These are phyloP conservation scores for Collybiopsis confluens DNA, from an alignment of 768 basidiomycete genomes.

Conservation along the genomic window DNA sequence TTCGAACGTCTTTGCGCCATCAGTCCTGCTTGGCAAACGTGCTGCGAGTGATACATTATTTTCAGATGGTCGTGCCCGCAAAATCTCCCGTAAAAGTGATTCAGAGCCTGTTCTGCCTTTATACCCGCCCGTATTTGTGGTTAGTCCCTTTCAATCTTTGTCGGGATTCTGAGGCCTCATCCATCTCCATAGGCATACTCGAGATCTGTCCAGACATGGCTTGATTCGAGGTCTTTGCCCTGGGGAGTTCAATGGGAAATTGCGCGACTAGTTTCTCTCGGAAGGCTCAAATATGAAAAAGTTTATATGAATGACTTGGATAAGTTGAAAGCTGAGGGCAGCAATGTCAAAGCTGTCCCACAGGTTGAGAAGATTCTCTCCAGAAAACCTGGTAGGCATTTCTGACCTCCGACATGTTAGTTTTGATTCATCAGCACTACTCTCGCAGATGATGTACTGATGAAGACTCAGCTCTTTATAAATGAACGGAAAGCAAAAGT, in stretches of 20 bases:
- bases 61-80: neutral
- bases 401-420: no score
- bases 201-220: neutral
- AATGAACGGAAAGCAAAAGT: constrained; percentile 15
- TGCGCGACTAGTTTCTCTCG: constrained; percentile 23
- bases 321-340: constrained; percentile 17
- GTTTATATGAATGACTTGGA: constrained; percentile 19
- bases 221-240: constrained; percentile 15
- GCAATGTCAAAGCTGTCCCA: constrained; percentile 21
- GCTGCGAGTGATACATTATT: neutral
- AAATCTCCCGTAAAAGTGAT: neutral
- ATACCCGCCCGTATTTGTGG: neutral
- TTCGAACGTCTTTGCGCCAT: no score
- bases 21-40: neutral
- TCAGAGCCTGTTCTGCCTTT: neutral
- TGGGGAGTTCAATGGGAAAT: constrained; percentile 39
- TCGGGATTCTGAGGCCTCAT: neutral
- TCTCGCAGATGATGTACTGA: neutral
- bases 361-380: constrained; percentile 15
- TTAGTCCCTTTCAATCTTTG: neutral
- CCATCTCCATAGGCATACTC: constrained; percentile 3
- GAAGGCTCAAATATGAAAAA: constrained; percentile 16
- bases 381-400: neutral
- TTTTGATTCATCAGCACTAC: neutral
- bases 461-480: constrained; percentile 4